Evolutionary conservation across 1,139 yeast species (phyloP), one percentile per base, ranked within the genome.

Genomic region (Scheffersomyces insectosa): DNA sequence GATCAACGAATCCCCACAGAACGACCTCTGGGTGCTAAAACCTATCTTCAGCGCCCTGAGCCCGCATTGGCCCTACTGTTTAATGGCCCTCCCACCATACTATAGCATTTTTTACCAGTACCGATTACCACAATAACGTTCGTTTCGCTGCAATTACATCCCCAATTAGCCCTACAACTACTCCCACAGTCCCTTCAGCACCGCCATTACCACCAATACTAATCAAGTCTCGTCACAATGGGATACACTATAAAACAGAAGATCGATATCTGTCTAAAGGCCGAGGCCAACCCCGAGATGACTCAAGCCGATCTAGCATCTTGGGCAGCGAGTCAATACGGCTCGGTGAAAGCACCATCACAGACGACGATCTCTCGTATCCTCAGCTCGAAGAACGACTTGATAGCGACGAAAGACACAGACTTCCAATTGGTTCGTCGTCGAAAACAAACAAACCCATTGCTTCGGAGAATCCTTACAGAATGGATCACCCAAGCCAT

Each of bases 401-500:
- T 81, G 39, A 76, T 82, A 48, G 78, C 85, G 3, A 64, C 80
- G 33, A 81, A 80, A 55, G 84, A 80, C 42, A 73, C 81, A 29
- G 87, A 82, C 46, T 75, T 76, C 59, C 75, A 63, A 62, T 65
- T 75, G 47, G 78, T 77, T 28, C 62, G 86, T 49, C 65, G 85
- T 43, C 60, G 88, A 46, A 79, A 80, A 44, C 77, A 79, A 34
- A 64, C 80, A 29, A 82, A 83, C 52, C 80, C 83, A 4, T 58
- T 82, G 12, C 65, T 83, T 13, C 65, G 88, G 39, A 72, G 76
- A 39, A 82, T 82, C 5, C 60, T 83, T 37, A 76, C 83, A 8
- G 88, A 83, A 59, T 83, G 88, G 88, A 79, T 82, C 39, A 77
- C 85, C 1, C 88, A 82, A 56, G 80, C 83, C 20, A 74, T 77